Base-by-base conservation (phyloP, 108 stramenopile species). In the Skeletonema potamos region DNA sequence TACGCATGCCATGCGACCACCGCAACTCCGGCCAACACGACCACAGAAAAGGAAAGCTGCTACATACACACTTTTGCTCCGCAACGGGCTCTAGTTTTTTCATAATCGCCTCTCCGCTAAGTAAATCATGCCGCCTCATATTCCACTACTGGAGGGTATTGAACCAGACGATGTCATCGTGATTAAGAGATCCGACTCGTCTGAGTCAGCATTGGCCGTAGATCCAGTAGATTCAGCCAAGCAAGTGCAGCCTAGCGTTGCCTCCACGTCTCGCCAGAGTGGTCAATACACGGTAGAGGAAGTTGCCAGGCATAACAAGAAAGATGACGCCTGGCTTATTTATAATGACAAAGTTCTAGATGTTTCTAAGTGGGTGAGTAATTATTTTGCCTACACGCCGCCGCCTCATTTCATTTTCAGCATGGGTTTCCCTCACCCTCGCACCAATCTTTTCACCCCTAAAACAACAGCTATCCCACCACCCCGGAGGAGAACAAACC, bases 401-500 rank as follows among this genome's bases (percentile, higher is more conserved):
- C 5, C 3, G 22, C 20, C 22, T 46, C 44, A 18, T 48, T 48
- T 17, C n/a, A 41, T 8, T 51, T n/a, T 10, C n/a, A n/a, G n/a
- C n/a, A n/a, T n/a, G n/a, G n/a, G n/a, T n/a, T n/a, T n/a, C n/a
- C n/a, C n/a, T n/a, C n/a, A n/a, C n/a, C n/a, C 4, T 41, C 39
- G 15, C 39, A 41, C 39, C 13, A 39, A 51, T 51, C 6, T 22
- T 24, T 22, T 51, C 48, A 51, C 39, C 1, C 22, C 5, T 3
- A 0, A 51, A 8, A 51, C 22, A 24, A 51, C 22, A 51, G 48
- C 60, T 87, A 4, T 61, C 82, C 30, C 57, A 46, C 22, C 91
- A 92, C 68, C 91, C 91, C 1, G 91, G 91, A 9, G 91, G 91
- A 27, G 83, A 83, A 59, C 86, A 86, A 18, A 85, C 87, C 26